Evolutionary conservation across 139 green algal genomes (phyloP).

Genomic region (Nannochloris sp.): DNA sequence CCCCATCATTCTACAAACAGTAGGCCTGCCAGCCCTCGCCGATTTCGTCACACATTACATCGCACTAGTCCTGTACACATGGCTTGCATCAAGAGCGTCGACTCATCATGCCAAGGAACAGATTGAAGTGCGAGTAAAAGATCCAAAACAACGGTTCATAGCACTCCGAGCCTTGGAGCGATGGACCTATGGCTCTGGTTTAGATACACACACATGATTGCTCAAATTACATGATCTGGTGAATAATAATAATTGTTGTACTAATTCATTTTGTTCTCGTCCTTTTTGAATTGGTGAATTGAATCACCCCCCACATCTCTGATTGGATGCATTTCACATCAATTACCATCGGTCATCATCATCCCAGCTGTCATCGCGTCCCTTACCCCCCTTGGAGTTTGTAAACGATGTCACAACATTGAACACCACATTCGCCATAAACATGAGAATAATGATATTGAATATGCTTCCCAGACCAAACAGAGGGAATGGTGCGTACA

Average conservation of each 20-base stretch:
- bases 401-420: slow-evolving; percentile 6
- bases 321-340: not conserved
- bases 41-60: slow-evolving; percentile 60
- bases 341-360: slow-evolving; percentile 9
- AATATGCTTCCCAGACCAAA: slow-evolving; percentile 27
- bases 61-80: slow-evolving; percentile 41
- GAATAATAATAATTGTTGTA: too few species aligned
- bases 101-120: not conserved
- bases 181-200: slow-evolving; percentile 26
- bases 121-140: not conserved
- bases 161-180: slow-evolving; percentile 19
- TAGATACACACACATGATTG: slow-evolving; percentile 3
- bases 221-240: too few species aligned
- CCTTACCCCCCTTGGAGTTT: not conserved
- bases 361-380: slow-evolving; percentile 4
- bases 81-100: not conserved
- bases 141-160: slow-evolving; percentile 13
- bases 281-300: too few species aligned
- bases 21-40: slow-evolving; percentile 40
- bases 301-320: too few species aligned
- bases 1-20: slow-evolving; percentile 45
- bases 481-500: slow-evolving; percentile 12
- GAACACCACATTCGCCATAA: slow-evolving; percentile 18
- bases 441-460: slow-evolving; percentile 29
- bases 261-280: too few species aligned